Evolutionary conservation across 2,329 filamentous ascomycete species (phyloP), one percentile per base, ranked within the genome.

Genomic region (Fusarium liriodendri): DNA sequence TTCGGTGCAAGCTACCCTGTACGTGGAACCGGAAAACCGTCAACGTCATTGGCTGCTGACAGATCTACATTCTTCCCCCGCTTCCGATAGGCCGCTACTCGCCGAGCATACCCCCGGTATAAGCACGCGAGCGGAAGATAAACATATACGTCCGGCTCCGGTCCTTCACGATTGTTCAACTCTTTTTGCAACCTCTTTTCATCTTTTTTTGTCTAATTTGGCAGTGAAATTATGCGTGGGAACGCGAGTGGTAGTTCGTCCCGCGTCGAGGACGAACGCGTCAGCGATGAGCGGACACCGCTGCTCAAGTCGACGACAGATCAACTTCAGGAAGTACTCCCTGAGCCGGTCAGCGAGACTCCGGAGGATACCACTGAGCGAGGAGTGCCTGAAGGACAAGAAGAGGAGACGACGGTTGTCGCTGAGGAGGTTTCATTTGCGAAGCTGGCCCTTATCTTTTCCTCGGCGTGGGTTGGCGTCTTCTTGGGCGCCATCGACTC

Each of bases 401-500:
- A 85, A 9, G 83, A 85, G 16, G 87, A 89, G 75, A 83, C 83
- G 47, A 84, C 83, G 7, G 76, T 89, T 50, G 75, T 90, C n/a
- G 84, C 83, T 37, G 82, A 87, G 27, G 84, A 89, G 64, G 79
- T 89, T 22, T 86, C 86, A 2, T 83, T 85, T 2, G 76, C 83
- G 14, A 86, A 85, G 66, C 83, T 92, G 13, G 84, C 83, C 66
- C 79, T 91, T 61, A 90, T 89, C 67, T 84, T 92, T 52, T 85
- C 85, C 67, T 86, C 87, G 3, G 83, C 87, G 29, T 92, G 87
- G 80, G 79, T 92, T 3, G 90, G 90, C 70, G 90, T 92, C 20
- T 91, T 92, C 78, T 82, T 92, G 1, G 90, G 89, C 35, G 90
- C 90, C 40, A 84, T 92, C 42, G 95, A 98, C 83, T 90, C 89